These are phyloP conservation scores for Lepraria neglecta DNA, from an alignment of 495 filamentous ascomycete genomes.

Conservation along the genomic window DNA sequence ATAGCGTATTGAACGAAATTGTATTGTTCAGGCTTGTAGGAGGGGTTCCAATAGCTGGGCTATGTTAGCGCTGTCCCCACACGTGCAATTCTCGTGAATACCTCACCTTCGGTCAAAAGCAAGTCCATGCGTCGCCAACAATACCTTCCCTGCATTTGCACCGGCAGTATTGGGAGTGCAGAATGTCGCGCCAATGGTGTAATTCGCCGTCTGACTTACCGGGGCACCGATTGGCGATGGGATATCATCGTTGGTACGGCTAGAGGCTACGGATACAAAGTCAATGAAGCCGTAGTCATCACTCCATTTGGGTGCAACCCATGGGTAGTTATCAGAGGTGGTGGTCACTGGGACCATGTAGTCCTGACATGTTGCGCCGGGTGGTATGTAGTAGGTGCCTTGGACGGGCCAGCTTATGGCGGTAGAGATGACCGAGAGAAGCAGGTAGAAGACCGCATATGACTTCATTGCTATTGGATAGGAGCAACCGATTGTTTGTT, in stretches of 20 bases:
- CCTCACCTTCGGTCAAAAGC: constrained; percentile 10
- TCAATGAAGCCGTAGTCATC: constrained; percentile 14
- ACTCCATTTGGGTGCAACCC: constrained; percentile 11
- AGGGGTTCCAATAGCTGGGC: constrained; percentile 12
- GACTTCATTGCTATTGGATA: too few relatives aligned
- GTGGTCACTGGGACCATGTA: constrained; percentile 10
- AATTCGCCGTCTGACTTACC: too few relatives aligned
- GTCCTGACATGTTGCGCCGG: constrained; percentile 1
- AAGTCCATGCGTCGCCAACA: constrained; percentile 12
- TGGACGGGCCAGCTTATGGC: too few relatives aligned
- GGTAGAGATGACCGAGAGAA: too few relatives aligned
- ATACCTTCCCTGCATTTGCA: not conserved
- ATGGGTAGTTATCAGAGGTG: constrained; percentile 8
- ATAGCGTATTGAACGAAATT: constrained; percentile 31
- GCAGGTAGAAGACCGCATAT: too few relatives aligned
- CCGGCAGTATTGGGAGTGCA: too few relatives aligned
- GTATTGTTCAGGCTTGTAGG: constrained; percentile 13
- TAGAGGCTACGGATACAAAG: constrained; percentile 10
- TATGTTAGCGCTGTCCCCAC: not conserved
- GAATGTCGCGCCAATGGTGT: too few relatives aligned
- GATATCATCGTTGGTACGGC: constrained; percentile 3
- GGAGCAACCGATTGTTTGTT: too few relatives aligned
- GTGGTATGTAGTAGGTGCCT: not conserved
- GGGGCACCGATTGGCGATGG: not conserved
- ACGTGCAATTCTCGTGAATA: too few relatives aligned